Base-by-base conservation (phyloP, 2,329 filamentous ascomycete species). In the Penicillium sp. region DNA sequence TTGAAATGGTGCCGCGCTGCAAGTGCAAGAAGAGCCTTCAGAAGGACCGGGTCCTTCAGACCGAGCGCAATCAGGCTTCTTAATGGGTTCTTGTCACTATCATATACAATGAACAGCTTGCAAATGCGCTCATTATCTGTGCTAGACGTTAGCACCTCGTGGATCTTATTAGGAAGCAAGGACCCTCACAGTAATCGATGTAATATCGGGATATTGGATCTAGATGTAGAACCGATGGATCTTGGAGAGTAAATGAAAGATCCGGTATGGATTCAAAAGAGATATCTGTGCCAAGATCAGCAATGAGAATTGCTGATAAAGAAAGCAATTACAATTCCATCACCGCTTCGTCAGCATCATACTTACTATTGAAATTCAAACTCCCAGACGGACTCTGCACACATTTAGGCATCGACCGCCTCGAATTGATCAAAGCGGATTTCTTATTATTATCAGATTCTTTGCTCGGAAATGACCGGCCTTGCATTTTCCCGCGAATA, bases 121-220 rank as follows among this genome's bases (percentile, higher is more conserved):
- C 71, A 74, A 60, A 74, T 74, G n/a, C 64, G 65, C 11, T 68
- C 63, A 43, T 72, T 69, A 60, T 74, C 72, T 74, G 22, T 21
- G 26, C n/a, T 16, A 6, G 21, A 16, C 13, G 31, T 37, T 22
- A 46, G 26, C 3, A 47, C 50, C 42, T 19, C 16, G 2, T 19
- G 22, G 14, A 24, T 16, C 33, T 19, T 21, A 29, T 22, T 35
- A 19, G 26, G 10, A 47, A 29, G 37, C 22, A 13, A 43, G 16
- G n/a, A 4, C 24, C 29, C 66, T 54, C 56, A 73, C 71, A 74
- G 52, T 74, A 74, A 49, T 74, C 66, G 19, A 74, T 48, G 48
- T 74, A 74, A 31, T 70, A 73, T 35, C 59, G 67, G 4, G 70
- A 67, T 16, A 42, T 37, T 49, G 26, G 49, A 39, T 63, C 56